Conservation (phyloP, 1,139 yeast genomes). For the Suhomyces atakaporum region DNA sequence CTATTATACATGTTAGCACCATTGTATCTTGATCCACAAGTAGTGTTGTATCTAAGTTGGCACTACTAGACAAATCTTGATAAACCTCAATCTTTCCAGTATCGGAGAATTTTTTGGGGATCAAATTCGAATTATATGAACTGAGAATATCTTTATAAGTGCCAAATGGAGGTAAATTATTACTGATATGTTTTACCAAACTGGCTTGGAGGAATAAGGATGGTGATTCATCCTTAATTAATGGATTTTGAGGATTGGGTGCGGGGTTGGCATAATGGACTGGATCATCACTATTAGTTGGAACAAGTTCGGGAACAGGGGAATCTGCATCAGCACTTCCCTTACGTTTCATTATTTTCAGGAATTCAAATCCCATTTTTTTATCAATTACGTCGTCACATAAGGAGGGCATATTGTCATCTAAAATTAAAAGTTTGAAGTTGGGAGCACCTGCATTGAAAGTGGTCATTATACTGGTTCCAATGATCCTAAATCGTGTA, state of each 20-base stretch:
- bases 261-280: slow-evolving; percentile 27
- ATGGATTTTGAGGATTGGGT: slow-evolving; percentile 28
- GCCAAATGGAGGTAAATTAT: slow-evolving; percentile 46
- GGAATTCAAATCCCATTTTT: slow-evolving; percentile 30
- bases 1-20: slow-evolving; percentile 33
- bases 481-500: slow-evolving; percentile 43
- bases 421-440: slow-evolving; percentile 38
- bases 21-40: slow-evolving; percentile 36
- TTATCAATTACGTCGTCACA: slow-evolving; percentile 39
- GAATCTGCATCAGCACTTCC: slow-evolving; percentile 1
- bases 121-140: slow-evolving; percentile 13
- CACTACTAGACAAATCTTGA: slow-evolving; percentile 26
- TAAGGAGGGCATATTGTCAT: slow-evolving; percentile 37
- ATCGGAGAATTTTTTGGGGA: slow-evolving; percentile 41
- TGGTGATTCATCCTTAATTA: slow-evolving; percentile 16
- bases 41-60: slow-evolving; percentile 30
- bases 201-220: slow-evolving; percentile 2
- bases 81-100: slow-evolving; percentile 39
- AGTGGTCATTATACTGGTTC: slow-evolving; percentile 37
- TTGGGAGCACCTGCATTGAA: slow-evolving; percentile 35
- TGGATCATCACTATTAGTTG: slow-evolving; percentile 8
- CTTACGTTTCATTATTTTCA: slow-evolving; percentile 19
- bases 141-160: slow-evolving; percentile 31
- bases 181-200: slow-evolving; percentile 25
- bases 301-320: slow-evolving; percentile 14